These are phyloP conservation scores for Malbranchea cinnamomea DNA, from an alignment of 2,329 filamentous ascomycete genomes.

Conservation along the genomic window DNA sequence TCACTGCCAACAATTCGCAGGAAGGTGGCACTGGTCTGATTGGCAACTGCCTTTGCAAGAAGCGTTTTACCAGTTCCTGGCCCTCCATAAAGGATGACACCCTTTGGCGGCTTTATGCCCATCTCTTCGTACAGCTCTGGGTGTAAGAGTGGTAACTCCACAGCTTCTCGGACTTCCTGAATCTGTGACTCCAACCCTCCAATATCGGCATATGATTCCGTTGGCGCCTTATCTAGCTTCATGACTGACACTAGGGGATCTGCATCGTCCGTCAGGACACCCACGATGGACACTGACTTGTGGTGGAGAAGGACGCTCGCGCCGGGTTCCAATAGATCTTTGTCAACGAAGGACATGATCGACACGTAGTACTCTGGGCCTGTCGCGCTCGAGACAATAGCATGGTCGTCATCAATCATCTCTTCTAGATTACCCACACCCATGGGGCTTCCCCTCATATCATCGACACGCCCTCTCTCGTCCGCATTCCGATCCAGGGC, in stretches of 20 bases:
- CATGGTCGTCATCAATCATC: conserved; percentile 98
- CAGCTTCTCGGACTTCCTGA: conserved; percentile 92
- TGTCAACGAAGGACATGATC: conserved; percentile 99
- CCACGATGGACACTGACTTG: conserved; percentile 95
- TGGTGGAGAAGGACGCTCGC: conserved; percentile 92
- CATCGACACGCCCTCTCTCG: conserved; percentile 85
- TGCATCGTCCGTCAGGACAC: conserved; percentile 89
- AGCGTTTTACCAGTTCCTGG: conserved; percentile 95
- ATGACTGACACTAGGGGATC: conserved; percentile 95
- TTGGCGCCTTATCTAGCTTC: conserved; percentile 98
- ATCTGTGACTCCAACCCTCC: conserved; percentile 91
- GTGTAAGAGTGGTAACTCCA: conserved; percentile 86
- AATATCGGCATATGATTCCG: conserved; percentile 96
- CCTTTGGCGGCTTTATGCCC: conserved; percentile 99
- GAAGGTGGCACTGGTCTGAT: conserved; percentile 98
- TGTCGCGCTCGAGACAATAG: conserved; percentile 93
- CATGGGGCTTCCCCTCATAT: conserved; percentile 98
- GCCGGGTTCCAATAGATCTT: conserved; percentile 90
- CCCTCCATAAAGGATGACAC: conserved; percentile 95
- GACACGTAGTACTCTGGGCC: conserved; percentile 98
- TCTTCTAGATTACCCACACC: conserved; percentile 95
- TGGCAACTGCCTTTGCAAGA: conserved; percentile 90
- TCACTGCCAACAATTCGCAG: conserved; percentile 93
- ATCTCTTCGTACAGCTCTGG: conserved; percentile 98
- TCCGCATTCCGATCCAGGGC: conserved; percentile 80